Evolutionary conservation across 352 stramenopile genomes (phyloP), one percentile per base, ranked within the genome.

Genomic region (Phytopythium ostracodes): DNA sequence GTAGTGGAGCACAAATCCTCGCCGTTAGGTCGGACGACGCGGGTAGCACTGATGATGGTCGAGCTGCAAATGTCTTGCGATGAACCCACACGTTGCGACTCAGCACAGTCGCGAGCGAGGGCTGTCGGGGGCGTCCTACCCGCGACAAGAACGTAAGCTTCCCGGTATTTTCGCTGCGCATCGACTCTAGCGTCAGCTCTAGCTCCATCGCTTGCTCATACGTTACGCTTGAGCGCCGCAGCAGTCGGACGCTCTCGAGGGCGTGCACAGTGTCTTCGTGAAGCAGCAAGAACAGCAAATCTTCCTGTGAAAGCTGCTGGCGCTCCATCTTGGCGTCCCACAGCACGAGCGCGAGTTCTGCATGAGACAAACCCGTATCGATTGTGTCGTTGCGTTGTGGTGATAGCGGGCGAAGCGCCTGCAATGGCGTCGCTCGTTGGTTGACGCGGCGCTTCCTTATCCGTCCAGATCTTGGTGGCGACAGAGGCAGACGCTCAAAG

Each of bases 291-390:
- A 81, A 82, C 1, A 87, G 20, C n/a, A 66, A 49, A 51, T 89
- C 81, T 44, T 82, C 66, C 1, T 62, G 50, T 6, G 58, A 71
- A 35, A 91, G 64, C 20, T 60, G 49, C 6, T 70, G 73, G 10
- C 59, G 53, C 4, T 60, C 58, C 53, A 87, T 77, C 62, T 91
- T 91, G 56, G 83, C 68, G 29, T 89, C 75, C 81, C 81, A 91
- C 1, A 91, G 24, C n/a, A 59, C 62, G 33, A 76, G 57, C 18
- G 57, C 29, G 29, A 71, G 63, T 12, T 60, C 53, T 31, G 50
- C 51, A 60, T 59, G 24, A 2, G 52, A 46, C 33, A 57, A n/a
- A n/a, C 29, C 52, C 11, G 29, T 7, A 8, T 46, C 14, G 18
- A 20, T 20, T 1, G 0, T 11, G 29, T 25, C 31, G 8, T 4